Evolutionary conservation across 495 filamentous ascomycete genomes (phyloP), one percentile per base, ranked within the genome.

Genomic region (Hyaloscypha hepaticicola): DNA sequence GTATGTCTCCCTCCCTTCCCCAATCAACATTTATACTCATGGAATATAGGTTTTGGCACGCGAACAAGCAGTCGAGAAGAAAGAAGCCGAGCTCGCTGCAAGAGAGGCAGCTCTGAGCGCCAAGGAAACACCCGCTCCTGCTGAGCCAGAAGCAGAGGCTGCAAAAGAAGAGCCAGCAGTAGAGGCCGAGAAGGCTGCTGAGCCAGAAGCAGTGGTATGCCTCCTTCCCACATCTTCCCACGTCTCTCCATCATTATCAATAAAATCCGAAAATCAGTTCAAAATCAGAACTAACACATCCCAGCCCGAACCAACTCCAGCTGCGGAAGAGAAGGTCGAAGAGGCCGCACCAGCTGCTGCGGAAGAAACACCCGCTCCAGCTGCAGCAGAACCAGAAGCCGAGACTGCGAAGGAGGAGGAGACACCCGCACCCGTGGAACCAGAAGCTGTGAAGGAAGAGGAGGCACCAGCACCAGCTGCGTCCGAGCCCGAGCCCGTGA

Each of bases 101-200:
- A 27, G 64, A 38, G 64, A 66, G 25, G 64, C 64, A 9, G 34
- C 26, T 14, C n/a, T 66, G 8, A 19, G 21, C 2, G 53, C 60
- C 8, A 52, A 31, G 5, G 65, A 67, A 28, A 5, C 21, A 5
- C 55, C 59, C 16, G 19, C 38, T 2, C 21, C 50, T 12, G 33
- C 64, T 27, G 34, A 33, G 8, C 28, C 52, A 51, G 64, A 25
- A 5, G 56, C 5, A 3, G 33, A 31, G 22, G n/a, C 58, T 19
- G 6, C 53, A 5, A 21, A 11, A 52, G 49, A 52, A 21, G 22
- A 24, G 9, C 8, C 53, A 7, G 6, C 53, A 56, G 25, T 56
- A 7, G 49, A 52, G 49, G 49, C 14, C 14, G 51, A 24, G 51
- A 55, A 55, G 51, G 53, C 53, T 31, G 53, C 3, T 21, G 53